Percentiles rank a stretch among this genome's conserved stretches.
These are phyloP conservation scores for Cicer cuneatum DNA, from an alignment of 306 rosid genomes.

Conservation along the genomic window DNA sequence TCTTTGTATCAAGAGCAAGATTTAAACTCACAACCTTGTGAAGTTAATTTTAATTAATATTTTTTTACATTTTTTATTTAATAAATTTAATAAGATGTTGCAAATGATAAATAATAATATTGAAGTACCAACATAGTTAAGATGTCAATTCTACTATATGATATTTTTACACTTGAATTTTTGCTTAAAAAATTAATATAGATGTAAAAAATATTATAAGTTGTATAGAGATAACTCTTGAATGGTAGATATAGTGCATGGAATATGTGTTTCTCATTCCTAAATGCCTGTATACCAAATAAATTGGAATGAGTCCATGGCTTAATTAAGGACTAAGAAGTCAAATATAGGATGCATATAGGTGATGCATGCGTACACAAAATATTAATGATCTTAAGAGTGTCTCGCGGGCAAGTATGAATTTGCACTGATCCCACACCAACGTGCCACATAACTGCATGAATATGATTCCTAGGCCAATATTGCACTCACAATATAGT, in stretches of 20 bases:
- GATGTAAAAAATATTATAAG: too few species aligned
- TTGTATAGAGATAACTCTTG: slow-evolving; percentile 7
- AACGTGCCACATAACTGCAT: background rate
- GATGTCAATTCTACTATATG: too few species aligned
- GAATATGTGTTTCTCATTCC: slow-evolving; percentile 23
- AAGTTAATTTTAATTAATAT: too few species aligned
- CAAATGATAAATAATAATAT: too few species aligned
- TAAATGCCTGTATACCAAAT: slow-evolving; percentile 2
- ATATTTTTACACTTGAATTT: too few species aligned
- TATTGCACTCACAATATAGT: background rate
- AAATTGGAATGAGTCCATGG: slow-evolving; percentile 12
- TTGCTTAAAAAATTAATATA: too few species aligned
- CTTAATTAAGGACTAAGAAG: background rate
- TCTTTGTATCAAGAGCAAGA: too few species aligned
- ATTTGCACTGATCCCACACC: slow-evolving; percentile 19
- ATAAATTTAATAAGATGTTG: too few species aligned
- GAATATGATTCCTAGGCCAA: slow-evolving; percentile 15
- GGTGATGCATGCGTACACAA: background rate
- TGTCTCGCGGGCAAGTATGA: slow-evolving; percentile 31
- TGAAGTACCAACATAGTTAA: too few species aligned
- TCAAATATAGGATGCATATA: slow-evolving; percentile 16
- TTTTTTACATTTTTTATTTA: too few species aligned
- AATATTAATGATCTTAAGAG: slow-evolving; percentile 8
- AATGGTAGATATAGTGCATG: slow-evolving; percentile 23
- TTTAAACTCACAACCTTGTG: too few species aligned